Base-by-base conservation (phyloP, 2,329 filamentous ascomycete genomes). In the Aspergillus puulaauensis region DNA sequence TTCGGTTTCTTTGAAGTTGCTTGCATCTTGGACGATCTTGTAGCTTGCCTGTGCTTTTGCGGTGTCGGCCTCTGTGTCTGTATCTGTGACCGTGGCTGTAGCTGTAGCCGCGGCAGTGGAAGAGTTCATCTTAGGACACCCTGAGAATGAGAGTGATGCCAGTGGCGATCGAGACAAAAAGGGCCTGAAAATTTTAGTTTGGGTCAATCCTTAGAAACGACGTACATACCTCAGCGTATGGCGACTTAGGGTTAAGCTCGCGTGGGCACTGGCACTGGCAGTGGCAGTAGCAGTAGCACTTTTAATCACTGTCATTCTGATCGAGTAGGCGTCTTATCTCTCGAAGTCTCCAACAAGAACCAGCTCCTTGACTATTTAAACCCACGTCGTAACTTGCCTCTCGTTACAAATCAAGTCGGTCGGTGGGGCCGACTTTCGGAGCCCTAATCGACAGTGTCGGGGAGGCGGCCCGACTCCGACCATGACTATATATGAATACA, bases 1-100 rank as follows among this genome's bases (percentile, higher is more conserved):
- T 64, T 79, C 72, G 41, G 75, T 64, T 60, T 75, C 66, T 15
- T 66, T 66, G 59, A 79, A 79, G 40, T 74, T 65, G 33, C 63
- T 55, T 8, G 56, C 35, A 14, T 57, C 58, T 57, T 62, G 70
- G 49, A 65, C 19, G 21, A 50, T 50, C 17, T 52, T 52, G 17
- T 45, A 52, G 50, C n/a, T 45, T 6, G 48, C 19, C 9, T n/a
- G 21, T 21, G 35, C 35, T 31, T 31, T 31, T 31, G 27, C 27
- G 4, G 27, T 11, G 27, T 31, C 27, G 27, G 27, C 0, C 9
- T 31, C 27, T 24, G 23, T 24, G 27, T 31, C 9, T 31, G 27
- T 31, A 1, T 1, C 27, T 8, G 3, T 9, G 9, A 4, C 27
- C 9, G 3, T 9, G 3, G 27, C 27, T 11, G 27, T 11, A 11